Conservation (phyloP, 2,329 filamentous ascomycete species). For the Rhytidhysteron rufulum region DNA sequence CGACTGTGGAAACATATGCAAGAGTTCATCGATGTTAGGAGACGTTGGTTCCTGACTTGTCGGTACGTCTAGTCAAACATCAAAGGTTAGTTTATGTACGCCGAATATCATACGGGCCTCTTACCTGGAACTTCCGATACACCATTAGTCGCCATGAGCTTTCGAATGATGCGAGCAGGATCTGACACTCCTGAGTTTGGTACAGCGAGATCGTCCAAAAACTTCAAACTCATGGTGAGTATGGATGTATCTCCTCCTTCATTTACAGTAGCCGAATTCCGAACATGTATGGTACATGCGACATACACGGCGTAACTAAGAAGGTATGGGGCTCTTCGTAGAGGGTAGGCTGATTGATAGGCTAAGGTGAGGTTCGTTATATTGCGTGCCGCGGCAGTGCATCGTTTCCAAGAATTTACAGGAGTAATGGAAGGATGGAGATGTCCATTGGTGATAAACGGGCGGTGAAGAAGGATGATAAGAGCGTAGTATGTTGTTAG, state of each 20-base stretch:
- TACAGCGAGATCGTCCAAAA: slow-evolving; percentile 30
- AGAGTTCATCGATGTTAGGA: neutral
- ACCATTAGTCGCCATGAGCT: neutral
- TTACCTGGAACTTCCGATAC: neutral
- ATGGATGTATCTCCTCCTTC: slow-evolving; percentile 18
- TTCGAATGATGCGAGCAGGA: slow-evolving; percentile 1
- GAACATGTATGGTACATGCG: slow-evolving; percentile 50
- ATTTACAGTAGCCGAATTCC: slow-evolving; percentile 40
- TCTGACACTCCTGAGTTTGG: slow-evolving; percentile 14
- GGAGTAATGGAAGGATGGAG: slow-evolving; percentile 44
- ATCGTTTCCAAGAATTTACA: slow-evolving; percentile 42
- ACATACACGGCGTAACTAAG: slow-evolving; percentile 56
- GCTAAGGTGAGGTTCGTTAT: slow-evolving; percentile 44
- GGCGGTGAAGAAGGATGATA: slow-evolving; percentile 52
- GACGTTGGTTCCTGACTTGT: too few species aligned
- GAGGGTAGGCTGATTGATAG: slow-evolving; percentile 45
- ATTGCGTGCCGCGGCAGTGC: slow-evolving; percentile 44
- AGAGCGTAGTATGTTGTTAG: slow-evolving; percentile 50
- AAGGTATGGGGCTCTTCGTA: slow-evolving; percentile 49
- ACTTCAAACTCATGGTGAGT: slow-evolving; percentile 24
- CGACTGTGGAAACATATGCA: neutral
- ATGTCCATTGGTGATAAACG: slow-evolving; percentile 50
- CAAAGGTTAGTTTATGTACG: too few species aligned
- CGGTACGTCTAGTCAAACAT: too few species aligned
- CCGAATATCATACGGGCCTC: too few species aligned